These are phyloP conservation scores for Phialemonium atrogriseum DNA, from an alignment of 2,329 filamentous ascomycete genomes.

Conservation along the genomic window DNA sequence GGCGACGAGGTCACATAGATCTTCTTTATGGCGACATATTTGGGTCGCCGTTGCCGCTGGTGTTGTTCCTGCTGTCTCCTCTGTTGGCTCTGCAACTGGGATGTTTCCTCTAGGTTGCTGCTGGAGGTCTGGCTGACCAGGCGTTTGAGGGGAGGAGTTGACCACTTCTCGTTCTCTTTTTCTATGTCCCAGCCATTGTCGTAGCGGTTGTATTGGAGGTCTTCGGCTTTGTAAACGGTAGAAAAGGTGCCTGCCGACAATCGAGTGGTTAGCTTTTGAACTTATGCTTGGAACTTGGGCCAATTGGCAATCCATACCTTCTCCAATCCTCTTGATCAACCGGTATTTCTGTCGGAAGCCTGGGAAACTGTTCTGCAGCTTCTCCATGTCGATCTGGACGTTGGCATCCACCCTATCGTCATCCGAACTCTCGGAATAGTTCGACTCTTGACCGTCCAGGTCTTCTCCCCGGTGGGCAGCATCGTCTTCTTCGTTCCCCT, in stretches of 20 bases:
- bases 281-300: too few relatives aligned
- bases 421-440: slow-evolving; percentile 39
- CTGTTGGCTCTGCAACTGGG: slow-evolving; percentile 2
- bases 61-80: slow-evolving; percentile 17
- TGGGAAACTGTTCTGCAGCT: slow-evolving; percentile 72
- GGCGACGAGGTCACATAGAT: slow-evolving; percentile 98
- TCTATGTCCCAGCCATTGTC: slow-evolving; percentile 81
- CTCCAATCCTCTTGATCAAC: slow-evolving; percentile 92
- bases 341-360: slow-evolving; percentile 79
- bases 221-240: slow-evolving; percentile 97
- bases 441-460: slow-evolving; percentile 28
- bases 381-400: slow-evolving; percentile 80
- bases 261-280: slow-evolving; percentile 8
- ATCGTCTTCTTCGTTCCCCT: slow-evolving; percentile 26
- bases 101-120: slow-evolving; percentile 8
- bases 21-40: slow-evolving; percentile 96
- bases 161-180: slow-evolving; percentile 57
- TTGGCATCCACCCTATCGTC: slow-evolving; percentile 59
- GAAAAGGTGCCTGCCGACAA: slow-evolving; percentile 80
- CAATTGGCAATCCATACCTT: too few relatives aligned
- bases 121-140: slow-evolving; percentile 27
- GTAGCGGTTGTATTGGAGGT: slow-evolving; percentile 75
- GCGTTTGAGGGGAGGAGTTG: slow-evolving; percentile 57
- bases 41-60: slow-evolving; percentile 42
- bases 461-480: slow-evolving; percentile 20